Percentiles rank a stretch among this genome's conserved stretches.
phyloP scores from a whole-genome alignment of 2,329 filamentous ascomycete species.

The Aspergillus sp. region DNA sequence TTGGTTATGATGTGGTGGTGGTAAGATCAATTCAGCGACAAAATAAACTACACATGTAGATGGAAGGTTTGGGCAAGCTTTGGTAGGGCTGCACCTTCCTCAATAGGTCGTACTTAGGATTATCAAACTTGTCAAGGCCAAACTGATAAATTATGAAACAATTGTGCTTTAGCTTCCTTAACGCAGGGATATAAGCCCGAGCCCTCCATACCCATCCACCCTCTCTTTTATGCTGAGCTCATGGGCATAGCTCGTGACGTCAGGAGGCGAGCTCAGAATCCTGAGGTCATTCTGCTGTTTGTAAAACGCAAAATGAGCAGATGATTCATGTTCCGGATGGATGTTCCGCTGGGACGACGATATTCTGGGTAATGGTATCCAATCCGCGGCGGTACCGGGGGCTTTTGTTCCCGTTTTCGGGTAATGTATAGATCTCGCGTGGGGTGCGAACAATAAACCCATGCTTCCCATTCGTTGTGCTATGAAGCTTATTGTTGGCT shows the following conservation, averaged over 20 bases:
- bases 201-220: background rate
- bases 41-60: background rate
- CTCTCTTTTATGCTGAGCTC: background rate
- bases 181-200: background rate
- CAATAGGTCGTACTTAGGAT: background rate
- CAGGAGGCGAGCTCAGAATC: conserved; percentile 28
- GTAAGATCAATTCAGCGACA: background rate
- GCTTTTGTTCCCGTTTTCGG: background rate
- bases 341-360: background rate
- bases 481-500: background rate
- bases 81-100: conserved; percentile 6
- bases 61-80: background rate
- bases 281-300: conserved; percentile 29
- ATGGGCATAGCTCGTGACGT: conserved; percentile 26
- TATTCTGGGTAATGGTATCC: background rate
- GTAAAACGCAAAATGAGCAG: conserved; percentile 10
- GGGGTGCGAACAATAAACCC: background rate
- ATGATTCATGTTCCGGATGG: background rate
- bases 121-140: background rate
- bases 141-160: background rate
- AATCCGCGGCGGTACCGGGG: background rate
- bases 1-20: background rate
- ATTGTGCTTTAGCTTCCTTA: background rate
- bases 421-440: background rate
- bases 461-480: background rate